A percentile compares a stretch with the other conserved stretches of the same genome.
Conservation (phyloP, 129 eudicot species). For the Oenanthe sinensis region DNA sequence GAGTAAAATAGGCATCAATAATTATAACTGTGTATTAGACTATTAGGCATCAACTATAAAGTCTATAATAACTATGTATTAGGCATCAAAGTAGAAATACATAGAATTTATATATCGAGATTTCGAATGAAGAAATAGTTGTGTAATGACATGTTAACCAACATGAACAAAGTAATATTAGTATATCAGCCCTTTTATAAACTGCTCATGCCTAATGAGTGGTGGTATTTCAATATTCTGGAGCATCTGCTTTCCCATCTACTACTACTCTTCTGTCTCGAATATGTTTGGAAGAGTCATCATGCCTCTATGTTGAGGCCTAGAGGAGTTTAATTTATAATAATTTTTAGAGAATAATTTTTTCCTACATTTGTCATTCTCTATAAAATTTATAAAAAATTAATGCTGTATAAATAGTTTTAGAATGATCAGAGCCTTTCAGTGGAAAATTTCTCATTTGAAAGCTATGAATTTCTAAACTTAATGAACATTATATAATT, state of each 20-base stretch:
- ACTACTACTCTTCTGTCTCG: background rate
- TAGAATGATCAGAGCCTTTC: no score
- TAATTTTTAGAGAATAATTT: no score
- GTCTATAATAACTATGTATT: background rate
- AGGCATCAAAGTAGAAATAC: background rate
- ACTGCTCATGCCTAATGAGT: background rate
- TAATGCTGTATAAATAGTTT: no score
- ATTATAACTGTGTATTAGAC: background rate
- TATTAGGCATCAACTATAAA: background rate
- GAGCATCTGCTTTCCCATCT: background rate
- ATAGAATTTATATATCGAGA: background rate
- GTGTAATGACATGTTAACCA: conserved; percentile 2
- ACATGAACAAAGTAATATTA: background rate
- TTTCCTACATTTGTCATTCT: no score
- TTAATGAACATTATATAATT: no score
- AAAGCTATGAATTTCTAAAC: no score
- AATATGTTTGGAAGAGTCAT: background rate
- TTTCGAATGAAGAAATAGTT: background rate
- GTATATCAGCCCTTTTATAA: background rate
- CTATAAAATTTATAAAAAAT: no score
- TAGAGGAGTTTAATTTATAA: no score
- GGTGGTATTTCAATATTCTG: background rate
- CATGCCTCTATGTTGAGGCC: no score
- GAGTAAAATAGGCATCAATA: background rate
- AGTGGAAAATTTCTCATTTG: no score